These are phyloP conservation scores for Trametes sanguinea DNA, from an alignment of 768 basidiomycete genomes.

Conservation along the genomic window DNA sequence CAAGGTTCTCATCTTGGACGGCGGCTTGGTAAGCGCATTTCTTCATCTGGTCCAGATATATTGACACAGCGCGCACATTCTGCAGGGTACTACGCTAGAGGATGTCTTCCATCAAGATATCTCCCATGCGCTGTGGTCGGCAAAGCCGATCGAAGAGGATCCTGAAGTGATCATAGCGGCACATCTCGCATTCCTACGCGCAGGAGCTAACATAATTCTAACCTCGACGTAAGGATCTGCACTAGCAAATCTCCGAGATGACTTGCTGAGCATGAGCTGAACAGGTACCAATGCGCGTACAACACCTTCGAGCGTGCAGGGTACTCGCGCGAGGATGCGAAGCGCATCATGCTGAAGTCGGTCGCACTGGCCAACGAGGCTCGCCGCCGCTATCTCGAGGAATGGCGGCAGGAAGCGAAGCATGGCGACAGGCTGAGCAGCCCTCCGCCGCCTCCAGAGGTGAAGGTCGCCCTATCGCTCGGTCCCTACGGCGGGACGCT, in stretches of 20 bases:
- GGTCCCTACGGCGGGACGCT: conserved; percentile 76
- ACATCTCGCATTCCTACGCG: conserved; percentile 62
- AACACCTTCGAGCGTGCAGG: conserved; percentile 55
- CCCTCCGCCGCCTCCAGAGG: conserved; percentile 14
- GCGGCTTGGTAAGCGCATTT: conserved; percentile 23
- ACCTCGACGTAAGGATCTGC: conserved; percentile 60
- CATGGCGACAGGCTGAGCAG: conserved; percentile 4
- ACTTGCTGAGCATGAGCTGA: not conserved
- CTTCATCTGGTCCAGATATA: not conserved
- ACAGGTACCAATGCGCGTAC: conserved; percentile 68
- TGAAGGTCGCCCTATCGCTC: conserved; percentile 65
- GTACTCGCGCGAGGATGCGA: conserved; percentile 45
- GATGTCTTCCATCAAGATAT: conserved; percentile 49
- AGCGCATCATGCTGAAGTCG: conserved; percentile 52
- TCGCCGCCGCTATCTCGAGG: conserved; percentile 36
- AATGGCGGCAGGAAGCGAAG: not conserved
- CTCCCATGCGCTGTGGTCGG: conserved; percentile 71
- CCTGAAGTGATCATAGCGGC: conserved; percentile 56
- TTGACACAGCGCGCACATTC: not conserved
- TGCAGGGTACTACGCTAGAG: conserved; percentile 65
- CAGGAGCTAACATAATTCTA: conserved; percentile 66
- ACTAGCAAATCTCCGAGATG: not conserved
- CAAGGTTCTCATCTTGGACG: conserved; percentile 15
- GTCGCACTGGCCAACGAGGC: conserved; percentile 55
- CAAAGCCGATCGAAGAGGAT: conserved; percentile 55